Base-by-base conservation (phyloP, 2,329 filamentous ascomycete species). In the Daldinia sp. region DNA sequence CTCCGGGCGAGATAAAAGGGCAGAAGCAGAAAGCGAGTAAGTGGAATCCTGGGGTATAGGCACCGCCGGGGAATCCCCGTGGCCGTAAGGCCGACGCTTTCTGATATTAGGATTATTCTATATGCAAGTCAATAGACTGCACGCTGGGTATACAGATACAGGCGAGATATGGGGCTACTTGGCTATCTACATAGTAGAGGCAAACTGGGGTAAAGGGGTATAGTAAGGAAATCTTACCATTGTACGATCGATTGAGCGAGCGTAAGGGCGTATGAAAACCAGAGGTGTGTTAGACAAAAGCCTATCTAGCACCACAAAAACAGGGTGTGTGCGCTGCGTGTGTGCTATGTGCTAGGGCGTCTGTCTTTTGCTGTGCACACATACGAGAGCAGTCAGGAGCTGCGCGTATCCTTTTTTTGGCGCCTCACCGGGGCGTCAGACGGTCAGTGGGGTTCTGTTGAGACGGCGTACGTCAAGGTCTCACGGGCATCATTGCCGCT, bases 21-120 rank as follows among this genome's bases (percentile, higher is more conserved):
- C 51, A 70, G 72, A 68, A 56, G 68, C 52, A 71, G 71, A 63
- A 59, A 68, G 56, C 51, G 67, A 69, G 62, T 70, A 66, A 60
- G 72, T 68, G 58, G 70, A 64, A 71, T 71, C 72, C 69, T 78
- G 76, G 70, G 75, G 68, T 63, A 71, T 73, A 68, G 74, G 70
- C 73, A 76, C 77, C 67, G 69, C 68, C 74, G 75, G 71, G 68
- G 73, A 70, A 69, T 77, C 77, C 63, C 76, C 77, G 60, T 75
- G 73, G 72, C 73, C 74, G 70, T 78, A 77, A 67, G 76, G 75
- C 75, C 80, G 78, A 61, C 80, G 80, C 74, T 80, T 81, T 74
- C 78, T 81, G 67, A 78, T 73, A 69, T 76, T 75, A 70, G 67
- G 74, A 68, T 74, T 74, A 72, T 73, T 74, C 75, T 77, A 73